phyloP scores from a whole-genome alignment of 1,284 basidiomycete genomes.

The Marasmius oreades region DNA sequence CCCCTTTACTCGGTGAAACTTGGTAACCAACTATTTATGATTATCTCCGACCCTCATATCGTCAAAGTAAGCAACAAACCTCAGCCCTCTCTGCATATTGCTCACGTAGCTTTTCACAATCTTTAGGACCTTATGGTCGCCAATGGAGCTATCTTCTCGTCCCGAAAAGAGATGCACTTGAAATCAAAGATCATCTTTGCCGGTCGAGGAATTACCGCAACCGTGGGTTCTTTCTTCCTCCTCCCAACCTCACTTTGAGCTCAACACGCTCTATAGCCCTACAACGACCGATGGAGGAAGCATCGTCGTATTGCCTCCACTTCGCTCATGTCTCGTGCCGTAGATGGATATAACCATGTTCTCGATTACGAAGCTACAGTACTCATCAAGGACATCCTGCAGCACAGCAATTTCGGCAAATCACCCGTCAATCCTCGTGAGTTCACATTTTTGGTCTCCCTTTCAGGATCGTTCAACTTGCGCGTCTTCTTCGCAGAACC shows the following conservation, averaged over 20 bases:
- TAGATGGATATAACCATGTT: conserved; percentile 28
- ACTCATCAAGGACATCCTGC: conserved; percentile 31
- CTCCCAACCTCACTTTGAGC: neutral
- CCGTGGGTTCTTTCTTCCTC: conserved; percentile 25
- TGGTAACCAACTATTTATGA: conserved; percentile 40
- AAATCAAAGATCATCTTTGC: conserved; percentile 38
- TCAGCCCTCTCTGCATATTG: neutral
- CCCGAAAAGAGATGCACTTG: conserved; percentile 37
- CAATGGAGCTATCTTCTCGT: conserved; percentile 41
- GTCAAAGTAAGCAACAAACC: conserved; percentile 10
- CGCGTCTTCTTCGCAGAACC: neutral
- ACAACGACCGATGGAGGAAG: conserved; percentile 27
- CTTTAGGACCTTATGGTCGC: conserved; percentile 36
- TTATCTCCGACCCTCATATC: conserved; percentile 36
- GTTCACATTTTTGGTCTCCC: neutral
- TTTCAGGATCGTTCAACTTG: neutral
- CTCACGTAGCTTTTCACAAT: neutral
- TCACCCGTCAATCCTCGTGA: conserved; percentile 35
- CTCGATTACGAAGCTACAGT: conserved; percentile 35
- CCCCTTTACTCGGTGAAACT: conserved; percentile 22
- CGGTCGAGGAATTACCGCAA: conserved; percentile 36
- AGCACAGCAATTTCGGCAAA: conserved; percentile 26
- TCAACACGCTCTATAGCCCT: neutral
- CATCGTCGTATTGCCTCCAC: conserved; percentile 35
- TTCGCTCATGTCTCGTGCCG: conserved; percentile 29